These are phyloP conservation scores for Psilocybe mexicana DNA, from an alignment of 1,284 basidiomycete genomes.

Conservation along the genomic window DNA sequence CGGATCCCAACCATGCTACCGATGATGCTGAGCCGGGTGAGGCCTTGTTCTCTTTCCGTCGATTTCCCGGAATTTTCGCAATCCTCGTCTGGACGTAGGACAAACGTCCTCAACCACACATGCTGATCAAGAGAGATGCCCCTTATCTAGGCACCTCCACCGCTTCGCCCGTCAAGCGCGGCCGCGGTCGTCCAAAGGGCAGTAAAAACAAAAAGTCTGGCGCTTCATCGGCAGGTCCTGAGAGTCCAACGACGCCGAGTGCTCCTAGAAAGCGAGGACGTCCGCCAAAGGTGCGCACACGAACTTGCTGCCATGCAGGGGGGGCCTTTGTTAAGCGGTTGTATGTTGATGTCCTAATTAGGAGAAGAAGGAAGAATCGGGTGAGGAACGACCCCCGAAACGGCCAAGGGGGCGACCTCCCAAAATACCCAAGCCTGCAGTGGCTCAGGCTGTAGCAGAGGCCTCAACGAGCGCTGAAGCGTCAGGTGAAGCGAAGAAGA, in stretches of 20 bases:
- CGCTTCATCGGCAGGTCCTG: constrained; percentile 36
- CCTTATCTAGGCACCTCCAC: constrained; percentile 28
- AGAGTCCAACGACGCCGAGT: constrained; percentile 37
- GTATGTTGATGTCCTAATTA: constrained; percentile 26
- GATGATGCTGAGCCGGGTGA: constrained; percentile 41
- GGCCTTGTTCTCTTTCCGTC: constrained; percentile 17
- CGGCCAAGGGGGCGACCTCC: constrained; percentile 73
- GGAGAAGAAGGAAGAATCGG: constrained; percentile 58
- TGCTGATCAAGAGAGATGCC: constrained; percentile 22
- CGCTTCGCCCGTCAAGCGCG: constrained; percentile 54
- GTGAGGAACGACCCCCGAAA: constrained; percentile 56
- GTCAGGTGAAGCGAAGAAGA: constrained; percentile 58
- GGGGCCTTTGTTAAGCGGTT: not conserved
- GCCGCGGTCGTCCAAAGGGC: constrained; percentile 77
- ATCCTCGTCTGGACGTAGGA: constrained; percentile 17
- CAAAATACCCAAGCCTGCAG: constrained; percentile 51
- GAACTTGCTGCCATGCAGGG: not conserved
- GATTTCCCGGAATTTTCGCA: constrained; percentile 17
- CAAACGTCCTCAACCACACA: constrained; percentile 12
- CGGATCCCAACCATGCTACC: constrained; percentile 28
- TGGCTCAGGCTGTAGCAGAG: constrained; percentile 39
- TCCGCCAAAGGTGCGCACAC: constrained; percentile 67
- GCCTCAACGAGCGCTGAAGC: constrained; percentile 39
- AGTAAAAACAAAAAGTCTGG: constrained; percentile 77
- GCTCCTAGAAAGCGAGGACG: constrained; percentile 66